phyloP scores from a whole-genome alignment of 805 yeast species.

The Monosporozyma aquatica region DNA sequence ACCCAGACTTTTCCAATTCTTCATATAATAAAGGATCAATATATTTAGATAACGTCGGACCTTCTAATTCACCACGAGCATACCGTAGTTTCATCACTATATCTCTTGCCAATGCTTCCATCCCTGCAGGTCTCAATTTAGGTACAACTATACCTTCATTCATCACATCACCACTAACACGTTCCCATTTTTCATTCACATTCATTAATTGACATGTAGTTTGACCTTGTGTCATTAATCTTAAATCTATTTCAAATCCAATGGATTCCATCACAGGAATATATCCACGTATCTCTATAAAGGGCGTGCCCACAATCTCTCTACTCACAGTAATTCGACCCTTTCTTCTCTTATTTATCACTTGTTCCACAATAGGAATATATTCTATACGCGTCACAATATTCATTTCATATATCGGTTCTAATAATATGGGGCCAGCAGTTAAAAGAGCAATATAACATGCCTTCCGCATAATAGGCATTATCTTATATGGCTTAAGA shows the following conservation, averaged over 20 bases:
- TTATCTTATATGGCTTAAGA: slow-evolving; percentile 52
- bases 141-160: slow-evolving; percentile 58
- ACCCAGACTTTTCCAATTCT: slow-evolving; percentile 44
- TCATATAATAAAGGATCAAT: slow-evolving; percentile 52
- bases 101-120: slow-evolving; percentile 69
- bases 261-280: slow-evolving; percentile 86
- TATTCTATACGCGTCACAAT: slow-evolving; percentile 45
- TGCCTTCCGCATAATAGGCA: slow-evolving; percentile 77
- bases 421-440: slow-evolving; percentile 71
- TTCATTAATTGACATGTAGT: slow-evolving; percentile 58
- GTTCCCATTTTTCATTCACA: slow-evolving; percentile 50
- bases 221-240: slow-evolving; percentile 69
- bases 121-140: slow-evolving; percentile 65
- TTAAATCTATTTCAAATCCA: slow-evolving; percentile 80
- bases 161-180: slow-evolving; percentile 87
- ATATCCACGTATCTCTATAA: slow-evolving; percentile 50
- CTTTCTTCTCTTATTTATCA: slow-evolving; percentile 65
- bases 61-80: slow-evolving; percentile 55
- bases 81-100: slow-evolving; percentile 81
- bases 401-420: slow-evolving; percentile 63
- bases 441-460: slow-evolving; percentile 72
- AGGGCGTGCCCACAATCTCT: slow-evolving; percentile 66
- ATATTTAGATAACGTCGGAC: slow-evolving; percentile 45
- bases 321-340: slow-evolving; percentile 34
- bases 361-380: slow-evolving; percentile 39